Conservation (phyloP, 805 yeast species). For the Nakazawaea ernobii region DNA sequence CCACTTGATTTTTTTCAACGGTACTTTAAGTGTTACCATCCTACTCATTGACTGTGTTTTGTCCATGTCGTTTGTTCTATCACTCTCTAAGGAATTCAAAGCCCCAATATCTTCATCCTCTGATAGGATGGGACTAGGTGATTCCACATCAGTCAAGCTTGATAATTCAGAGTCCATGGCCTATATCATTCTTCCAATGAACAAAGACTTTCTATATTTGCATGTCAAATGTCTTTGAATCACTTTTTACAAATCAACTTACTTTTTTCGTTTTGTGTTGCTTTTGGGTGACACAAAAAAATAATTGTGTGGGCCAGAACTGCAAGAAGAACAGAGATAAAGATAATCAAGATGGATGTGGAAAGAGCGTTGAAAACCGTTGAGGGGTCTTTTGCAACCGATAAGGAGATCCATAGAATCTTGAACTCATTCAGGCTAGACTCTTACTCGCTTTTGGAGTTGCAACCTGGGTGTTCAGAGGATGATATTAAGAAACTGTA, state of each 20-base stretch:
- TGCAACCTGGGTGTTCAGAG: conserved; percentile 34
- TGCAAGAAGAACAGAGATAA: background rate
- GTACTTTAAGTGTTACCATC: too few species aligned
- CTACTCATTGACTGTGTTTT: too few species aligned
- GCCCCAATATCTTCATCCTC: background rate
- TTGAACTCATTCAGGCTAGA: conserved; percentile 42
- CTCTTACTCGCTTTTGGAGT: conserved; percentile 47
- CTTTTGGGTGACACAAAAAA: too few species aligned
- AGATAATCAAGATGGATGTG: background rate
- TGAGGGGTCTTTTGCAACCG: conserved; percentile 22
- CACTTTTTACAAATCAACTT: too few species aligned
- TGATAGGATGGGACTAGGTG: background rate
- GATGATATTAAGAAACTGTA: conserved; percentile 40
- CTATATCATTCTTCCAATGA: background rate
- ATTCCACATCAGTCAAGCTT: background rate
- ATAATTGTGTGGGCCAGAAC: too few species aligned
- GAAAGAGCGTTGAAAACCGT: conserved; percentile 3
- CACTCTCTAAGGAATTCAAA: too few species aligned
- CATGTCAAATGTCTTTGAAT: too few species aligned
- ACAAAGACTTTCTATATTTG: background rate
- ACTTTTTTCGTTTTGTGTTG: background rate
- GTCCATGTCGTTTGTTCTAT: too few species aligned
- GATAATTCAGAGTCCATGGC: background rate
- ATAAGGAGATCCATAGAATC: conserved; percentile 53
- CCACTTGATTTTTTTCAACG: background rate